Conservation (phyloP, 148 eudicot species). For the Persicaria maculosa region DNA sequence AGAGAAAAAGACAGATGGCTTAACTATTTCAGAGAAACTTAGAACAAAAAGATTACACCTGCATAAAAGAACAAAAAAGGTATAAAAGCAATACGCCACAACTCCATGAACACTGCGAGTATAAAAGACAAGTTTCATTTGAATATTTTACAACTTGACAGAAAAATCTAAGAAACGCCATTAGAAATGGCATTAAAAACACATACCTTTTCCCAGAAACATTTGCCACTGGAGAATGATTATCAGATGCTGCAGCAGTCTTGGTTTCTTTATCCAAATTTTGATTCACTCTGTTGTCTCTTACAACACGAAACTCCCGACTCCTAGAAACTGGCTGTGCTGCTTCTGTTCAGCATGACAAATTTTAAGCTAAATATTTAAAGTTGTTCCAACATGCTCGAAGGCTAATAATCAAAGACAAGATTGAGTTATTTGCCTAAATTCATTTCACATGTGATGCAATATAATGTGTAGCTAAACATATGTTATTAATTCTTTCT, state of each 20-base stretch:
- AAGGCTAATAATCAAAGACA: not conserved
- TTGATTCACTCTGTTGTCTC: conserved; percentile 73
- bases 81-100: not conserved
- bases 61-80: not conserved
- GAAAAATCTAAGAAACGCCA: not conserved
- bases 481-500: not conserved
- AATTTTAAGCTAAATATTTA: not conserved
- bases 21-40: not conserved
- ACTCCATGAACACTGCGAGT: not conserved
- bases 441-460: not conserved
- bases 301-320: conserved; percentile 81
- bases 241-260: conserved; percentile 32
- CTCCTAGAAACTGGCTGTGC: conserved; percentile 14
- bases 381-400: not conserved
- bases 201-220: conserved; percentile 49
- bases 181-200: not conserved
- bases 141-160: not conserved
- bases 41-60: not conserved
- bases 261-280: conserved; percentile 35
- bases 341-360: conserved; percentile 4
- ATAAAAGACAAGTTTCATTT: not conserved
- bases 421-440: not conserved
- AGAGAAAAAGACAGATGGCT: not conserved
- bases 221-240: conserved; percentile 23
- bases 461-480: not conserved